Base-by-base conservation (phyloP, 192 early-diverging fungal genomes). In the Rhizoclosmatium sp. region DNA sequence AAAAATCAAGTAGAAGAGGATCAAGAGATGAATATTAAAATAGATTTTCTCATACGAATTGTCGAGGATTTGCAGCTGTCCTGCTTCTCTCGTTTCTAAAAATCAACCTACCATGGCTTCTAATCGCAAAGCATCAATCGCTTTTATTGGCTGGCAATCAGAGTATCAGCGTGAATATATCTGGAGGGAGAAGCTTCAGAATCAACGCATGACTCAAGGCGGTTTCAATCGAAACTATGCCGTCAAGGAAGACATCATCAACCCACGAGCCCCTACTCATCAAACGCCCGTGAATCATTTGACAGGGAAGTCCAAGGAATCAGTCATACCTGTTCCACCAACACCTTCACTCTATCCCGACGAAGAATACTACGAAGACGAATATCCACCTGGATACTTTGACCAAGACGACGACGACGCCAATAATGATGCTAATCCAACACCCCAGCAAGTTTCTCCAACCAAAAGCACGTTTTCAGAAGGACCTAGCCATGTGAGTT, bases 161-260 rank as follows among this genome's bases (percentile, higher is more conserved):
- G 72, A 75, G 44, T 75, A 75, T 44, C 72, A 75, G 39, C 41
- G 72, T 19, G 49, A 72, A 58, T 72, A 72, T 39, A 47, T 72
- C 41, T 72, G 70, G 70, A 14, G 54, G 9, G n/a, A 45, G 54
- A 45, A 21, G 41, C 14, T 39, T 23, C 31, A 45, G 19, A 21
- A 9, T n/a, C 19, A 16, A 14, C 47, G 23, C 7, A 10, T 44
- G 10, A 10, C 3, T 5, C 56, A 16, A 47, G 10, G 9, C 49
- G 46, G 45, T 59, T 75, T 46, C 59, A 75, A 75, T 59, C 1
- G 72, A 46, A 75, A 75, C 59, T 75, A 75, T 16, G 72, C 72
- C 40, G 39, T 45, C 40, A 40, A 56, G 2, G 41, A 75, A 75
- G 59, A 75, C 59, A 62, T 75, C 44, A 75, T 75, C 10, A 75